Evolutionary conservation across 768 basidiomycete genomes (phyloP), one percentile per base, ranked within the genome.

Genomic region (Xanthoconium purpureum): DNA sequence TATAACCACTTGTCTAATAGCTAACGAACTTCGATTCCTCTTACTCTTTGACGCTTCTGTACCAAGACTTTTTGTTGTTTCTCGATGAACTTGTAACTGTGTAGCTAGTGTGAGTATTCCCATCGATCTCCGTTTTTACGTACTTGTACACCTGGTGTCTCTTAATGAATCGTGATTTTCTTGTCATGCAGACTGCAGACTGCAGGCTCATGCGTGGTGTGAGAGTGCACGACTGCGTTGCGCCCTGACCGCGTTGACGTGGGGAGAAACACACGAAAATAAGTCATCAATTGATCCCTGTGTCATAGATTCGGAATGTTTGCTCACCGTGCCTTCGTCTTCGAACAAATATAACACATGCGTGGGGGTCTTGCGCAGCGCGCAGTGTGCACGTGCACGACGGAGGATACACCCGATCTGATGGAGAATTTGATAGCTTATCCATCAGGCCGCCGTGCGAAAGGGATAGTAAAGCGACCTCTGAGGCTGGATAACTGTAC

Each of bases 11-110:
- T n/a, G 33, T 11, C 49, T 24, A 36, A 36, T 43, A 52, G 38
- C 17, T 69, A 32, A 67, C 54, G 29, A 46, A 45, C 49, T 0
- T 37, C 3, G 28, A 37, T 18, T 11, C 10, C 13, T 33, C 35
- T 15, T n/a, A 35, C 8, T 39, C 46, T 48, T 45, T 11, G 12
- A 48, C 1, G 1, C 4, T 14, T 33, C 28, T 14, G 35, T 42
- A 39, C 15, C 5, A n/a, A 17, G 14, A n/a, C 36, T 29, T 46
- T 5, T 15, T 11, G 13, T 49, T 7, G 15, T 9, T 50, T 38
- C 6, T 47, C n/a, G 7, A 28, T 18, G 35, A 32, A 33, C 17
- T 13, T 36, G 24, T 45, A 30, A 10, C 29, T 32, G 29, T 36
- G 24, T 45, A 36, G 9, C 29, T 32, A 35, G 20, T 15, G 52